These are phyloP conservation scores for Saccharomycopsis phalli DNA, from an alignment of 1,139 yeast genomes.

Conservation along the genomic window DNA sequence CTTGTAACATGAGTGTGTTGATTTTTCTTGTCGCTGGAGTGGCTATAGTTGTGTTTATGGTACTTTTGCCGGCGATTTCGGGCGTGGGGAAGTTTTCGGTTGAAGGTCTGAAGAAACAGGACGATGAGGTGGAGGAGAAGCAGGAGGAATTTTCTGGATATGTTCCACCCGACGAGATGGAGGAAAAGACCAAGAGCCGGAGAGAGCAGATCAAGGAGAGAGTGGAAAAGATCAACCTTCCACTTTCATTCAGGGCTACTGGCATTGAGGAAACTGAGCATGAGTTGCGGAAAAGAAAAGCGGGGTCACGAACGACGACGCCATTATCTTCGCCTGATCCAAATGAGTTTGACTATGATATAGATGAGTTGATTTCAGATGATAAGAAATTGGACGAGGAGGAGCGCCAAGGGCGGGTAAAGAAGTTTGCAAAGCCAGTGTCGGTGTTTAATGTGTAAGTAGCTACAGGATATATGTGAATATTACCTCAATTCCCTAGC, in stretches of 20 bases:
- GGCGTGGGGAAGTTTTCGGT: constrained; percentile 19
- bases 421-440: constrained; percentile 16
- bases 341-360: constrained; percentile 17
- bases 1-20: constrained; percentile 11
- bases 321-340: constrained; percentile 10
- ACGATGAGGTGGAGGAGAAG: constrained; percentile 2
- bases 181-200: constrained; percentile 4
- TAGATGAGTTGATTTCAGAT: constrained; percentile 18
- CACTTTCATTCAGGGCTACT: constrained; percentile 16
- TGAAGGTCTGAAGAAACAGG: constrained; percentile 6
- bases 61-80: constrained; percentile 15
- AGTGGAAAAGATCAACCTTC: constrained; percentile 14
- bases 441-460: no score
- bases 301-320: not conserved
- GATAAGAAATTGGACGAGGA: constrained; percentile 3
- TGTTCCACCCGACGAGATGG: constrained; percentile 19
- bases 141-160: constrained; percentile 8
- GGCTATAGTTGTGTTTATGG: constrained; percentile 10
- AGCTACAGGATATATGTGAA: no score
- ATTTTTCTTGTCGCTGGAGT: constrained; percentile 12
- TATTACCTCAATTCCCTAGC: no score
- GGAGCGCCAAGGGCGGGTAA: constrained; percentile 2
- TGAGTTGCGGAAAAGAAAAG: constrained; percentile 13
- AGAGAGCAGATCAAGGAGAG: constrained; percentile 11
- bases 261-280: constrained; percentile 6